Base-by-base conservation (phyloP, 192 early-diverging fungal genomes). In the Coemansia sp. region DNA sequence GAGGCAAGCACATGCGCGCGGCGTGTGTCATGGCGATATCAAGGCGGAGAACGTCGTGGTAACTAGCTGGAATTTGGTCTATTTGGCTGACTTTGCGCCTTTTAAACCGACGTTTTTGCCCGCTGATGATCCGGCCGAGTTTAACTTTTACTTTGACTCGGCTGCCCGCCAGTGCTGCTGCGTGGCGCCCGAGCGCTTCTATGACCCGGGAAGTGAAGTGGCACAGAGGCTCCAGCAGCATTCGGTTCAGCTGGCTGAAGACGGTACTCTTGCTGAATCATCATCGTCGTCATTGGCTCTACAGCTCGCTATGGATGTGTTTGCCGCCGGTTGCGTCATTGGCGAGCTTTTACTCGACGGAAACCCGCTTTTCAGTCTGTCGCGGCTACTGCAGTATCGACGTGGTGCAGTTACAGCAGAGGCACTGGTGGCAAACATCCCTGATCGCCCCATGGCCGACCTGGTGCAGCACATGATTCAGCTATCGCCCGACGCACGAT, bases 61-160 rank as follows among this genome's bases (percentile, higher is more conserved):
- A 2, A 96, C 96, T 8, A 91, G 86, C 57, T 98, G 95, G 94
- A 95, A 94, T 72, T 90, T 95, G 94, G 87, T 81, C 2, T 98
- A 90, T 53, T 54, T 96, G 8, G 84, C 85, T 3, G 95, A 98
- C 46, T 95, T 94, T 81, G 91, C 91, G 41, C 82, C 81, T 10
- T 94, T 87, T 71, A 98, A 98, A 66, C 95, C 95, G 3, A 87
- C 88, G n/a, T 91, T 86, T 67, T 57, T 98, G 27, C 95, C 95
- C 13, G 93, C 94, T 75, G 94, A 98, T 69, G 93, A 98, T 58
- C 95, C 95, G 0, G 91, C 91, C 13, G 89, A 96, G 57, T 98
- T 95, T 67, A 91, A 90, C 4, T 97, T 93, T 71, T 98, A 93
- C 66, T 98, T 98, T 73, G 96, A 98, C 74, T 87, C 91, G 21